These are phyloP conservation scores for Trametes gibbosa DNA, from an alignment of 768 basidiomycete genomes.

Conservation along the genomic window DNA sequence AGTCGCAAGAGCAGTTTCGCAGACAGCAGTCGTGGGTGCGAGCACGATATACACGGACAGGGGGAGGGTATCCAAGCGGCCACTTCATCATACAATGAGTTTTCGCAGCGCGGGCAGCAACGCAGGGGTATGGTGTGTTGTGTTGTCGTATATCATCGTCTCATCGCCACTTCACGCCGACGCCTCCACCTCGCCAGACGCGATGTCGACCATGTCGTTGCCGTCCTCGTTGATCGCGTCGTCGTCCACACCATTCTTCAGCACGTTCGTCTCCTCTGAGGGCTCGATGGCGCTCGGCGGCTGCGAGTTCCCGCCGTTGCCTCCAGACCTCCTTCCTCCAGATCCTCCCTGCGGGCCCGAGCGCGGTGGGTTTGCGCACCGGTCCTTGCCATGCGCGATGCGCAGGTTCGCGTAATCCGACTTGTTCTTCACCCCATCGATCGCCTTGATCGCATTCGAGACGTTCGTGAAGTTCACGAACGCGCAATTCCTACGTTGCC, in stretches of 20 bases:
- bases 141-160: constrained; percentile 7
- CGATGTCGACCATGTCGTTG: constrained; percentile 32
- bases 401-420: constrained; percentile 87
- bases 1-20: constrained; percentile 10
- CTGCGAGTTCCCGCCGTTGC: constrained; percentile 36
- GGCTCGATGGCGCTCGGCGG: constrained; percentile 35
- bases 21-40: constrained; percentile 7
- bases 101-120: constrained; percentile 10
- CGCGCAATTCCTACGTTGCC: constrained; percentile 72
- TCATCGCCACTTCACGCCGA: constrained; percentile 12
- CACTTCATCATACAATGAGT: constrained; percentile 16
- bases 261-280: constrained; percentile 6
- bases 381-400: constrained; percentile 93
- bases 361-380: constrained; percentile 90
- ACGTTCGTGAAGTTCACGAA: constrained; percentile 97
- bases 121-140: constrained; percentile 16
- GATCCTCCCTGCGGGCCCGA: constrained; percentile 74
- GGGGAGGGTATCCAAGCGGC: constrained; percentile 24
- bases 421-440: constrained; percentile 90
- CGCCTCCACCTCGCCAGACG: constrained; percentile 30
- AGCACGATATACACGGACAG: constrained; percentile 20
- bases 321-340: constrained; percentile 46
- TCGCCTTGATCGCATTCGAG: constrained; percentile 96
- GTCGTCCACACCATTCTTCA: constrained; percentile 22
- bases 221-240: constrained; percentile 27